Percentiles rank a stretch among this genome's conserved stretches.
Conservation (phyloP, 2,329 filamentous ascomycete genomes). For the Keithomyces neogunnii region DNA sequence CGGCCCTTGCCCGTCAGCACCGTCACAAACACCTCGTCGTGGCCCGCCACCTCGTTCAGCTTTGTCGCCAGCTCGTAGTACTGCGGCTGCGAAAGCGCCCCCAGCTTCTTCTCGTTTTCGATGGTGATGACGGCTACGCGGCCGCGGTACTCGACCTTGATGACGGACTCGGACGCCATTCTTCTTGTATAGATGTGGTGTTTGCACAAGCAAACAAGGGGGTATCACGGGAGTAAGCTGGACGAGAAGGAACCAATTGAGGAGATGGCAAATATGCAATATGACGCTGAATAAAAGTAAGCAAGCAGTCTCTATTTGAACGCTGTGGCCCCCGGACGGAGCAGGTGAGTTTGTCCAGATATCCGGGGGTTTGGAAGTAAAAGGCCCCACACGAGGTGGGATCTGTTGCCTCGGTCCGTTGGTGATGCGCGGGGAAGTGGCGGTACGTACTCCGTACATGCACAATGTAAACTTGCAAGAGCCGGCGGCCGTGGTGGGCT, state of each 20-base stretch:
- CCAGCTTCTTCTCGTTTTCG: conserved; percentile 78
- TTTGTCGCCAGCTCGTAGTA: conserved; percentile 72
- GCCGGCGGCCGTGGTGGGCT: not conserved
- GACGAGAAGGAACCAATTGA: no score
- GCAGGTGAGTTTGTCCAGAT: no score
- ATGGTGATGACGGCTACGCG: conserved; percentile 69
- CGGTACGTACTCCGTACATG: no score
- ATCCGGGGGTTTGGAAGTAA: no score
- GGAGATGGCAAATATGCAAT: no score
- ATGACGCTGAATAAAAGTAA: not conserved
- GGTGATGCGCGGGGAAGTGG: not conserved
- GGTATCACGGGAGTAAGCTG: no score
- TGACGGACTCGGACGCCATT: conserved; percentile 13
- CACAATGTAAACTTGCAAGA: no score
- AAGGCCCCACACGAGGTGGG: not conserved
- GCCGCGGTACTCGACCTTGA: conserved; percentile 31
- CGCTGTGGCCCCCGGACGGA: no score
- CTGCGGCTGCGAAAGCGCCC: conserved; percentile 61
- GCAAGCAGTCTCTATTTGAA: not conserved
- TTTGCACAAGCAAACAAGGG: not conserved
- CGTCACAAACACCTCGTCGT: conserved; percentile 77
- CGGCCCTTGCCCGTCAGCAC: conserved; percentile 76
- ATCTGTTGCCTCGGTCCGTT: not conserved
- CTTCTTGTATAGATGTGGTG: not conserved
- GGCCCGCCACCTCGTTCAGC: conserved; percentile 68